Evolutionary conservation across 2,329 filamentous ascomycete species (phyloP), one percentile per base, ranked within the genome.

Genomic region (Phialemoniopsis sp.): DNA sequence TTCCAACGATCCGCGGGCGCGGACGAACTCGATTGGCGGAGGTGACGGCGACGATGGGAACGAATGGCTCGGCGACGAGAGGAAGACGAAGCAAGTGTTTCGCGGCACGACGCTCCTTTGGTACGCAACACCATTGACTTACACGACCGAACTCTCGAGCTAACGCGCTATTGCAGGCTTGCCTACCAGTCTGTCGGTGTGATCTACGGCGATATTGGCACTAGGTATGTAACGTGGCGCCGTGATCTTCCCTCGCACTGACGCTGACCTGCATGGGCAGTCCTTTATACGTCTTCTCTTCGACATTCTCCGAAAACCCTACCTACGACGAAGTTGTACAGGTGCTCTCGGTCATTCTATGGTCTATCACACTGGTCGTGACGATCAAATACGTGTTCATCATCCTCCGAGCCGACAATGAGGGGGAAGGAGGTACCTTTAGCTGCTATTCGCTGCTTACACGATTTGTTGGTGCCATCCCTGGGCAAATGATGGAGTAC

Each of bases 251-350:
- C 36, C 19, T n/a, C 15, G 36, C 8, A 30, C 8, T 35, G 13
- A 26, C 13, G 18, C 18, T 18, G n/a, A 37, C 13, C 13, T 4
- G 21, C 14, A 18, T 12, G 8, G 72, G 63, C 1, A 79, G 73
- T 46, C 80, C 80, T n/a, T 71, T 85, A 13, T 85, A 85, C 50
- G 81, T 85, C 13, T 85, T 67, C 57, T 83, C 79, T n/a, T 80
- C 76, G 18, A 82, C 78, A 2, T 85, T 85, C 51, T 66, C 68
- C 26, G 60, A 63, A 4, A 58, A 68, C 7, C 79, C 79, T 1
- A 63, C 59, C 9, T 68, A 72, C 43, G 63, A 73, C 13, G 73
- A 81, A 47, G 63, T 85, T 4, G 62, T 83, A 28, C 77, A 81
- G 36, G 80, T 78, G 1, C 60, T 85, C 3, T 85, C 81, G 3